Conservation (phyloP, 1,284 basidiomycete species). For the Fistulinella staudtii region DNA sequence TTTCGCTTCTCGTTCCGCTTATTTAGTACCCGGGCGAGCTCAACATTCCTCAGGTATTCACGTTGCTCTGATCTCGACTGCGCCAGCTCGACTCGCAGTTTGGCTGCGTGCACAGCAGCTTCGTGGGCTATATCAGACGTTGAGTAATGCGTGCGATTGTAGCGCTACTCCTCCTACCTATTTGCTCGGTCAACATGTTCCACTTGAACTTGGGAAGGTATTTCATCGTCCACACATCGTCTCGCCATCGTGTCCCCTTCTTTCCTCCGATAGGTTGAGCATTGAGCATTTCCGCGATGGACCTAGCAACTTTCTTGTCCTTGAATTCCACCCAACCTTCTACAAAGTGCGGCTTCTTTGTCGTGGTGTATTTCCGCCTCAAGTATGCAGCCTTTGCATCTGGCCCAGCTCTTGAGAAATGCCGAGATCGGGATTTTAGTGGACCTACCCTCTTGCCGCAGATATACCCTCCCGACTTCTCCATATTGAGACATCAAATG, state of each 20-base stretch:
- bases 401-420: constrained; percentile 31
- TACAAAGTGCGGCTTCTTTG: constrained; percentile 82
- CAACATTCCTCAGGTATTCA: constrained; percentile 93
- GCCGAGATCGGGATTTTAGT: not conserved
- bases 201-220: constrained; percentile 98
- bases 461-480: constrained; percentile 81
- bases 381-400: constrained; percentile 77
- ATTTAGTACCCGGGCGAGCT: constrained; percentile 86
- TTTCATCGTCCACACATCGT: constrained; percentile 99
- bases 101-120: constrained; percentile 82
- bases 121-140: constrained; percentile 73
- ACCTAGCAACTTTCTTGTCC: constrained; percentile 88
- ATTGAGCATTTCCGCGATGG: constrained; percentile 93
- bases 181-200: constrained; percentile 98
- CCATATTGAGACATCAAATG: constrained; percentile 87
- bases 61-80: constrained; percentile 88
- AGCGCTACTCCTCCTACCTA: constrained; percentile 67
- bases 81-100: constrained; percentile 85
- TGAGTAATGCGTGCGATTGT: constrained; percentile 9
- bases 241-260: constrained; percentile 87
- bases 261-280: constrained; percentile 95
- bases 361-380: constrained; percentile 71
- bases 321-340: constrained; percentile 99
- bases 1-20: constrained; percentile 78
- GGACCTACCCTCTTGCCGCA: constrained; percentile 78